These are phyloP conservation scores for Thozetella sp. DNA, from an alignment of 495 filamentous ascomycete genomes.

Conservation along the genomic window DNA sequence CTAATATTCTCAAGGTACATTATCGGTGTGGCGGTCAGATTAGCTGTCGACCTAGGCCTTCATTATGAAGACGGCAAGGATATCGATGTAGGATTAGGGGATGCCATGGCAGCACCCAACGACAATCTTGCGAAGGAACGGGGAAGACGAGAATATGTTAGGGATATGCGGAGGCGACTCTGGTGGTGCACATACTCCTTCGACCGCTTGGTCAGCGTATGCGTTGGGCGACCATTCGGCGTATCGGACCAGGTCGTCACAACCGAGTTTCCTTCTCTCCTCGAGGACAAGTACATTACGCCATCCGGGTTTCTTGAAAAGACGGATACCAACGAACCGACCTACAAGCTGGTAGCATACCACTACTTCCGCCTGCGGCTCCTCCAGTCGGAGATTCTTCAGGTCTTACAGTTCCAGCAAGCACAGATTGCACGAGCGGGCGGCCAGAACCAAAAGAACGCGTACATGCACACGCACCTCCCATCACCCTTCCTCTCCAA, in stretches of 20 bases:
- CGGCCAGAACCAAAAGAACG: constrained; percentile 61
- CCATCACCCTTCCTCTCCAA: constrained; percentile 82
- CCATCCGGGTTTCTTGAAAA: constrained; percentile 67
- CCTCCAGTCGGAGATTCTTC: constrained; percentile 92
- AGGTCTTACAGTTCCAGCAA: constrained; percentile 90
- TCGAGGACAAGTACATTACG: constrained; percentile 91
- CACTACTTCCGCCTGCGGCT: constrained; percentile 93
- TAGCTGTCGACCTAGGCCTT: constrained; percentile 89
- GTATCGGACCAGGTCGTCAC: constrained; percentile 94
- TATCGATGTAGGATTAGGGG: constrained; percentile 36
- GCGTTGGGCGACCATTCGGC: constrained; percentile 90
- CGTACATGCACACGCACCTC: constrained; percentile 76
- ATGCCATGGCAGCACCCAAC: constrained; percentile 16
- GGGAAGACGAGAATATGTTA: constrained; percentile 81
- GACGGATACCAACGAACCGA: constrained; percentile 52
- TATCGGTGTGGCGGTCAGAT: constrained; percentile 84
- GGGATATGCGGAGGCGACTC: constrained; percentile 82
- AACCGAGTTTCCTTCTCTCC: constrained; percentile 85
- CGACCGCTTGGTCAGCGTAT: constrained; percentile 88
- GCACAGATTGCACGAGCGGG: constrained; percentile 60
- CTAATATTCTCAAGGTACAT: constrained; percentile 63
- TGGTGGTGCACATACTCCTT: constrained; percentile 98
- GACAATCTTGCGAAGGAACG: constrained; percentile 47
- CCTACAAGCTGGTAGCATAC: constrained; percentile 85
- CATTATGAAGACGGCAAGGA: constrained; percentile 90